Percentiles rank a stretch among this genome's conserved stretches.
These are phyloP conservation scores for Tolypocladium inflatum DNA, from an alignment of 2,329 filamentous ascomycete species.

Conservation along the genomic window DNA sequence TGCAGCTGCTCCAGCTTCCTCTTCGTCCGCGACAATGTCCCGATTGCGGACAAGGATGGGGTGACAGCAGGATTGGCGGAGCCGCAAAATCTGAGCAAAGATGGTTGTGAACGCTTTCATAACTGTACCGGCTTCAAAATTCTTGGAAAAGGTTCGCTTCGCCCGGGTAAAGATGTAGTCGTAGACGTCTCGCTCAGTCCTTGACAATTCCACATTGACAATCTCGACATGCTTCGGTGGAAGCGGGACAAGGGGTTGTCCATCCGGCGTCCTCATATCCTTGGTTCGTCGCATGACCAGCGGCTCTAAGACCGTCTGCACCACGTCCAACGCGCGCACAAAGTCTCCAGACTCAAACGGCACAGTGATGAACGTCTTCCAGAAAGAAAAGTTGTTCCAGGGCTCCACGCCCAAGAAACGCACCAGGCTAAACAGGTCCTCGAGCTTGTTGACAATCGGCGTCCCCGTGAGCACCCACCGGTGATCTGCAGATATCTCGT, in stretches of 20 bases:
- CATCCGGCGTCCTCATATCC: slow-evolving; percentile 92
- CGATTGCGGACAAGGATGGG: slow-evolving; percentile 82
- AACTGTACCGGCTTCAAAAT: slow-evolving; percentile 83
- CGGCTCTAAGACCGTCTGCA: slow-evolving; percentile 92
- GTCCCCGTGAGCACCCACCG: slow-evolving; percentile 93
- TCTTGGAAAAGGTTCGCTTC: slow-evolving; percentile 75
- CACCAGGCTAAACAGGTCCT: slow-evolving; percentile 89
- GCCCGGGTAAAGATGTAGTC: slow-evolving; percentile 79
- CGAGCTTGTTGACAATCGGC: slow-evolving; percentile 90
- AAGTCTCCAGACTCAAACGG: slow-evolving; percentile 96
- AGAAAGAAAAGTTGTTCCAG: slow-evolving; percentile 98
- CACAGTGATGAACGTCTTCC: slow-evolving; percentile 97
- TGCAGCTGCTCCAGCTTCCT: slow-evolving; percentile 63
- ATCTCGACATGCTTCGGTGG: slow-evolving; percentile 77
- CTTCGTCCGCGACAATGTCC: slow-evolving; percentile 76
- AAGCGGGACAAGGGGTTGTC: slow-evolving; percentile 63
- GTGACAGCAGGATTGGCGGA: slow-evolving; percentile 91
- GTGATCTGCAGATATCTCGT: slow-evolving; percentile 75
- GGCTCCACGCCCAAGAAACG: slow-evolving; percentile 90
- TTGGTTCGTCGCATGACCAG: slow-evolving; percentile 93
- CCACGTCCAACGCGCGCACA: slow-evolving; percentile 85
- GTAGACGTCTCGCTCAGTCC: slow-evolving; percentile 82
- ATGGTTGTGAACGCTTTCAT: slow-evolving; percentile 96
- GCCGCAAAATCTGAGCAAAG: slow-evolving; percentile 87
- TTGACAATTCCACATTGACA: slow-evolving; percentile 76